These are phyloP conservation scores for Asterophora parasitica DNA, from an alignment of 768 basidiomycete species.

Conservation along the genomic window DNA sequence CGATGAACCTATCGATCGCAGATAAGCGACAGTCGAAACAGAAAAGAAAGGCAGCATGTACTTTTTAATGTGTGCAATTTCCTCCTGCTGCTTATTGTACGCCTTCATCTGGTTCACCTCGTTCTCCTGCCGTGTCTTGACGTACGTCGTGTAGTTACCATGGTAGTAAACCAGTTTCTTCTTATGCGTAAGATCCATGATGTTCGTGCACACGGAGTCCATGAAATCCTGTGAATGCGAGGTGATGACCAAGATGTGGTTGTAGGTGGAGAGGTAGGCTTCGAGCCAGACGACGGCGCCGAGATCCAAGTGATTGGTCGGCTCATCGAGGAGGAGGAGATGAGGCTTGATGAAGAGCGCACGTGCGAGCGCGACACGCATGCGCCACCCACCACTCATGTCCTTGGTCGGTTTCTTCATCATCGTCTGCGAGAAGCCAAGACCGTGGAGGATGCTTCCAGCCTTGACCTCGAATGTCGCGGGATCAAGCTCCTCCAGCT, in stretches of 20 bases:
- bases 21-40: not conserved
- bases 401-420: slow-evolving; percentile 97
- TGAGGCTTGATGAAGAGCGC: slow-evolving; percentile 97
- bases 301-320: slow-evolving; percentile 90
- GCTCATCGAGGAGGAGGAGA: slow-evolving; percentile 89
- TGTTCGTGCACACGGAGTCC: slow-evolving; percentile 95
- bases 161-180: slow-evolving; percentile 94
- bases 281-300: slow-evolving; percentile 99
- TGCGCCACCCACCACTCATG: slow-evolving; percentile 99
- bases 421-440: slow-evolving; percentile 88
- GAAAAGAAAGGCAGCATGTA: slow-evolving; percentile 29
- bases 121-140: slow-evolving; percentile 94
- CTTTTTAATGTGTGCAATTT: slow-evolving; percentile 98
- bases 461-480: slow-evolving; percentile 95
- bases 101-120: slow-evolving; percentile 99
- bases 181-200: slow-evolving; percentile 91
- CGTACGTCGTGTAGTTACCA: slow-evolving; percentile 97
- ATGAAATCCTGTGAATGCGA: slow-evolving; percentile 99
- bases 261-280: slow-evolving; percentile 96
- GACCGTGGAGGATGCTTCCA: slow-evolving; percentile 93
- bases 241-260: slow-evolving; percentile 96
- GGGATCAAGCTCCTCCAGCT: slow-evolving; percentile 96
- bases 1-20: slow-evolving; percentile 70
- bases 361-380: slow-evolving; percentile 95
- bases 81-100: slow-evolving; percentile 96